phyloP scores from a whole-genome alignment of 192 early-diverging fungal genomes.

The Phlyctochytrium bullatum region DNA sequence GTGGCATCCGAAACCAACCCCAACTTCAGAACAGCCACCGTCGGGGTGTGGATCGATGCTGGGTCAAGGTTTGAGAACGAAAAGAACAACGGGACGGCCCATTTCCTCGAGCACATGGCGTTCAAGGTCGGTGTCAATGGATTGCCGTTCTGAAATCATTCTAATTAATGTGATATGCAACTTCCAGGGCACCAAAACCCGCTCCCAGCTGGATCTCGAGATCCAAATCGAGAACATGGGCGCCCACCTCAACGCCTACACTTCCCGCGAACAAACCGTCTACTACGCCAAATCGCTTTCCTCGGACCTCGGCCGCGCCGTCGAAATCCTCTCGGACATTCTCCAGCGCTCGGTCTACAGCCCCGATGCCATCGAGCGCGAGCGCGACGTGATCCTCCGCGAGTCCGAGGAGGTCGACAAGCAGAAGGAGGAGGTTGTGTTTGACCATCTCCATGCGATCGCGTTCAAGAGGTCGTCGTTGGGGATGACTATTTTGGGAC shows the following conservation, averaged over 20 bases:
- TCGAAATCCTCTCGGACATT: constrained; percentile 94
- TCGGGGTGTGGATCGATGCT: constrained; percentile 62
- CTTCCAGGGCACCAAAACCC: constrained; percentile 77
- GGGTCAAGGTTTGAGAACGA: constrained; percentile 57
- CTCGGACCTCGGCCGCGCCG: constrained; percentile 80
- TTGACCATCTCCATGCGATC: constrained; percentile 95
- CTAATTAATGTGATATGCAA: neutral
- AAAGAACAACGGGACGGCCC: constrained; percentile 91
- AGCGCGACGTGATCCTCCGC: constrained; percentile 95
- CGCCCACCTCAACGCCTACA: constrained; percentile 97
- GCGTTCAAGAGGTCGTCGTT: constrained; percentile 88
- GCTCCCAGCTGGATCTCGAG: constrained; percentile 88
- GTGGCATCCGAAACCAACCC: constrained; percentile 57
- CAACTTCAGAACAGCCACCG: constrained; percentile 60
- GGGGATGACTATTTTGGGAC: constrained; percentile 91
- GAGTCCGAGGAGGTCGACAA: constrained; percentile 89
- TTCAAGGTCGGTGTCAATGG: constrained; percentile 74
- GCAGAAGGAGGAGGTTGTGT: constrained; percentile 97
- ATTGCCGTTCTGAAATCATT: neutral
- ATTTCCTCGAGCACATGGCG: constrained; percentile 99
- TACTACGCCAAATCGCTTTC: constrained; percentile 96
- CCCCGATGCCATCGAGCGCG: constrained; percentile 86
- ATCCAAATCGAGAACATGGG: constrained; percentile 98
- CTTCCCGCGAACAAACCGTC: constrained; percentile 97
- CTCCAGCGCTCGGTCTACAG: constrained; percentile 86